Percentiles rank a stretch among this genome's conserved stretches.
Evolutionary conservation across 768 basidiomycete genomes (phyloP).

Genomic region (Boletus rufocinnamomeus): DNA sequence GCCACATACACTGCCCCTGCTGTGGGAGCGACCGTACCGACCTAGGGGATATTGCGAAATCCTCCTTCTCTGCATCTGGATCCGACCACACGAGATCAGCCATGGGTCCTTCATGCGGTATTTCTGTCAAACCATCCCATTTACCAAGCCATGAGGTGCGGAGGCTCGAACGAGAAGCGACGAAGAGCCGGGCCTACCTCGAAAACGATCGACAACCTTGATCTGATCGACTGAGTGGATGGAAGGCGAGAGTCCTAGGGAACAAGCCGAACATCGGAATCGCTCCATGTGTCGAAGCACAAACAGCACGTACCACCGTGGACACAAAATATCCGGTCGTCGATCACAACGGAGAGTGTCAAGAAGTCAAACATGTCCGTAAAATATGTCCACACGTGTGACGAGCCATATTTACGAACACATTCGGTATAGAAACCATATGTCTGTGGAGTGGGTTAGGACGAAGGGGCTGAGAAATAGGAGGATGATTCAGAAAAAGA

Average conservation of each 20-base stretch:
- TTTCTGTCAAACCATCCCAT: constrained; percentile 57
- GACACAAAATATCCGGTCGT: constrained; percentile 98
- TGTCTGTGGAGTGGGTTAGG: constrained; percentile 56
- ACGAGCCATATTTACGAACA: constrained; percentile 93
- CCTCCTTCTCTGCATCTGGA: constrained; percentile 98
- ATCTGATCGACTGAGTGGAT: constrained; percentile 99
- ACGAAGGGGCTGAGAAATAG: not conserved
- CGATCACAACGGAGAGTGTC: constrained; percentile 96
- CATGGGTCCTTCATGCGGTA: constrained; percentile 99
- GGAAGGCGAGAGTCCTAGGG: constrained; percentile 87
- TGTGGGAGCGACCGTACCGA: constrained; percentile 39
- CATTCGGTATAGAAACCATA: constrained; percentile 99
- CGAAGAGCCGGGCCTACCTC: constrained; percentile 56
- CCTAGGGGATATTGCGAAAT: constrained; percentile 99
- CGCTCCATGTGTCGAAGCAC: not conserved
- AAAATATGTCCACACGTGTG: constrained; percentile 98
- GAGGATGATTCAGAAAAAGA: constrained; percentile 22
- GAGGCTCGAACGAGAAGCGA: constrained; percentile 21
- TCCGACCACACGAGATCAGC: constrained; percentile 99
- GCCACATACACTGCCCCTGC: constrained; percentile 10
- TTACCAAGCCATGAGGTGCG: constrained; percentile 24
- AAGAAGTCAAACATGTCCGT: constrained; percentile 99
- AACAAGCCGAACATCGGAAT: constrained; percentile 10
- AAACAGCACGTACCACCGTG: constrained; percentile 74
- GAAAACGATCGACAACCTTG: constrained; percentile 97